Evolutionary conservation across 2,329 filamentous ascomycete species (phyloP).

Genomic region (Gyromitra esculenta): DNA sequence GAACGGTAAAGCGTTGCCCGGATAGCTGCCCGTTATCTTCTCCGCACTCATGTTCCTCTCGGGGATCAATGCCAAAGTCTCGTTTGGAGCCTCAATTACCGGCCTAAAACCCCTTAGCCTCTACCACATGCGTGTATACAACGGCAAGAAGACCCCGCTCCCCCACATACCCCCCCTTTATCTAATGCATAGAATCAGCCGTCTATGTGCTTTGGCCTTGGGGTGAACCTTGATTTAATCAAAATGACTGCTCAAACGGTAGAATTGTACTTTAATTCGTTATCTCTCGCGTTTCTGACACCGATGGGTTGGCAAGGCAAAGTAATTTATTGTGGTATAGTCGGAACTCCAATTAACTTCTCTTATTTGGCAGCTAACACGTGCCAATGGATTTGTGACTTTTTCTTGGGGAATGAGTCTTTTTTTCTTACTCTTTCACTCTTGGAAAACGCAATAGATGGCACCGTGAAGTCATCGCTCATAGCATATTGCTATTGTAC

Average conservation of each 20-base stretch:
- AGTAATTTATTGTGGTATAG: neutral
- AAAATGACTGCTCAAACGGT: neutral
- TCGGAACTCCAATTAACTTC: neutral
- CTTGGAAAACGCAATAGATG: neutral
- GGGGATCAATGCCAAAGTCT: conserved; percentile 22
- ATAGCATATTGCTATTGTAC: conserved; percentile 19
- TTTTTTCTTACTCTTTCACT: neutral
- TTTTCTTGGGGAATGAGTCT: too few species aligned
- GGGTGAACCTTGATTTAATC: neutral
- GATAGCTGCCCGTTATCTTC: conserved; percentile 18
- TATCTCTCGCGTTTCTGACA: neutral
- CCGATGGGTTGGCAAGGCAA: neutral
- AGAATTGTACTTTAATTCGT: neutral
- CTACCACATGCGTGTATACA: conserved; percentile 5
- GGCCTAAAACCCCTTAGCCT: conserved; percentile 20
- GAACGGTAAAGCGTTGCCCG: conserved; percentile 25
- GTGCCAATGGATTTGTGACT: neutral
- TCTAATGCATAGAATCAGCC: conserved; percentile 15
- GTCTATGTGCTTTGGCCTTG: neutral
- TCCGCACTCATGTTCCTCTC: conserved; percentile 19
- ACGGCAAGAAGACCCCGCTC: conserved; percentile 4
- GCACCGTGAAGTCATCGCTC: neutral
- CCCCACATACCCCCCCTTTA: neutral
- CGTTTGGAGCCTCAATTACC: conserved; percentile 8
- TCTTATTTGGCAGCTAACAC: conserved; percentile 1